Evolutionary conservation across 768 basidiomycete genomes (phyloP).

Genomic region (Mrakia blollopis): DNA sequence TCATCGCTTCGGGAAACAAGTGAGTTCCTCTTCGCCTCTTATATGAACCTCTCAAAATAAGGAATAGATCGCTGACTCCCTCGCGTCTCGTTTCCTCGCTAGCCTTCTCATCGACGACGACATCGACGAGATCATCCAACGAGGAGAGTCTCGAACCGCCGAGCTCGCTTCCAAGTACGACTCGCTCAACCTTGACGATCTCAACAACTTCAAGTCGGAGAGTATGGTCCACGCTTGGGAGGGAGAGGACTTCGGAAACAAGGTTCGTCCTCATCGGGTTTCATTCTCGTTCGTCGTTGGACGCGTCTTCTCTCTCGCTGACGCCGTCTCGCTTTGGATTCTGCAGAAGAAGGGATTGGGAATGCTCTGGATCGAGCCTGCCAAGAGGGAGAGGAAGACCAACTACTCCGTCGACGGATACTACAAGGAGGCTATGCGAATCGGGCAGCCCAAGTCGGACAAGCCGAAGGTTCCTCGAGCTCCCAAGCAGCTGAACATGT

Average conservation of each 20-base stretch:
- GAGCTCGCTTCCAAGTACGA: constrained; percentile 90
- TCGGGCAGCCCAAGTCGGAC: constrained; percentile 59
- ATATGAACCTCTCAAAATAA: not conserved
- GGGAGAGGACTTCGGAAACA: constrained; percentile 81
- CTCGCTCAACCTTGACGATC: constrained; percentile 83
- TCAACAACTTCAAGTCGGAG: constrained; percentile 95
- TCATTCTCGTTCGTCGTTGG: not conserved
- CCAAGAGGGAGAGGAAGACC: constrained; percentile 77
- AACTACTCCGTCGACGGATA: constrained; percentile 95
- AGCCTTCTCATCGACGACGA: constrained; percentile 78
- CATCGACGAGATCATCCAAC: constrained; percentile 86
- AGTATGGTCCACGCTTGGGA: constrained; percentile 90
- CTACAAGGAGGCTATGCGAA: constrained; percentile 84
- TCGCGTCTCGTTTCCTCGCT: constrained; percentile 9
- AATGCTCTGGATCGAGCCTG: constrained; percentile 62
- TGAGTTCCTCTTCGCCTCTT: constrained; percentile 45
- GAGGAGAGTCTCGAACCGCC: constrained; percentile 82
- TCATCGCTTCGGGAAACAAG: constrained; percentile 76
- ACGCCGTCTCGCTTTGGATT: not conserved
- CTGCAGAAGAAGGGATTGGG: constrained; percentile 34
- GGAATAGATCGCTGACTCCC: not conserved
- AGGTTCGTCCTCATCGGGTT: constrained; percentile 49
- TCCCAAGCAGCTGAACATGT: constrained; percentile 83
- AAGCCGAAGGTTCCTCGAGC: constrained; percentile 80
- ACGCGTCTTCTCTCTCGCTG: not conserved